These are phyloP conservation scores for Astragalus glycyphyllos DNA, from an alignment of 306 rosid species.

Conservation along the genomic window DNA sequence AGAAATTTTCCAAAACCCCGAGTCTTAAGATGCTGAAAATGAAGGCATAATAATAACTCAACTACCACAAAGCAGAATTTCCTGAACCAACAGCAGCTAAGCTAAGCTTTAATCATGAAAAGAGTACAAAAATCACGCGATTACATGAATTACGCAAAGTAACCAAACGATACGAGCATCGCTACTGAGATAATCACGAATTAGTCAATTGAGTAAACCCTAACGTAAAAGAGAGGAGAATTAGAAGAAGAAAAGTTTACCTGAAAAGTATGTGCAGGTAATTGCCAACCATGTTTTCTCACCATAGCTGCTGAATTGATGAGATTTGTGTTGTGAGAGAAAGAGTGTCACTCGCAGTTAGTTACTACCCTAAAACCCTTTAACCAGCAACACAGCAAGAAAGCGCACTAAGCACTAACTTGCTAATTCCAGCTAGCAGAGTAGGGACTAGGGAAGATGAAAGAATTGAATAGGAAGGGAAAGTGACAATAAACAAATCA, in stretches of 20 bases:
- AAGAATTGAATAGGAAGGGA: not conserved
- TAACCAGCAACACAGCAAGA: slow-evolving; percentile 21
- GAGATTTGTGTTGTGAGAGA: not conserved
- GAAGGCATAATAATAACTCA: slow-evolving; percentile 13
- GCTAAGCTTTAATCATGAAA: not conserved
- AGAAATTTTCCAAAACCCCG: not conserved
- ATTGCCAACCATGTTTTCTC: slow-evolving; percentile 97
- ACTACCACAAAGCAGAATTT: slow-evolving; percentile 12
- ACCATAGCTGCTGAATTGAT: slow-evolving; percentile 62
- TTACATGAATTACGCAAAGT: slow-evolving; percentile 28
- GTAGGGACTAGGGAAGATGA: too few species aligned
- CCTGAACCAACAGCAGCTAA: slow-evolving; percentile 12
- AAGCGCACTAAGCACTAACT: slow-evolving; percentile 31
- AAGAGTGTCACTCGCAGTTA: not conserved
- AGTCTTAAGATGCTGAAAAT: not conserved
- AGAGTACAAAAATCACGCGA: slow-evolving; percentile 10
- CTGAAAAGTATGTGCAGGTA: slow-evolving; percentile 99
- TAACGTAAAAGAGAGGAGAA: slow-evolving; percentile 25
- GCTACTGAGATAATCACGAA: not conserved
- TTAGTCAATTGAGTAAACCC: slow-evolving; percentile 50
- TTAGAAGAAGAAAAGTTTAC: slow-evolving; percentile 44
- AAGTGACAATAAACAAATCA: not conserved
- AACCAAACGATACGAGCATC: slow-evolving; percentile 11
- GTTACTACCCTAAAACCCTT: slow-evolving; percentile 24
- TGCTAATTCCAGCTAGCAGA: slow-evolving; percentile 31